Base-by-base conservation (phyloP, 2,329 filamentous ascomycete species). In the Grosmannia huntii region DNA sequence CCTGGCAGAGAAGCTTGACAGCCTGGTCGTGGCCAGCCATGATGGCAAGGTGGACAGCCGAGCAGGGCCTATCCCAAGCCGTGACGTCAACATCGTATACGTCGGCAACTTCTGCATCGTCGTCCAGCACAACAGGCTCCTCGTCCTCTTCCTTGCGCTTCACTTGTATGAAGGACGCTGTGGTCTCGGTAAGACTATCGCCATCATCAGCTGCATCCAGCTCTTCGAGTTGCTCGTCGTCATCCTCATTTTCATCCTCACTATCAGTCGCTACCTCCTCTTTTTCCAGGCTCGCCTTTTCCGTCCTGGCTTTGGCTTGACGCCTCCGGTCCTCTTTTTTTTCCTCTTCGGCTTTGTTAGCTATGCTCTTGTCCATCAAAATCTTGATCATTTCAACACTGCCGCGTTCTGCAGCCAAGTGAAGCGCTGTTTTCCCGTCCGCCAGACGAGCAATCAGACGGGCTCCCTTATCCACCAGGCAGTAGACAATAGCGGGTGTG, bases 381-480 rank as follows among this genome's bases (percentile, higher is more conserved):
- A 84, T 81, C 61, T 79, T 84, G 62, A 94, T 77, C 62, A 94
- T 91, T 21, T 85, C 81, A 1, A 73, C 67, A 62, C 83, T 73
- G 0, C 90, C 90, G 25, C 85, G 79, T 51, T 83, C 79, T 21
- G 88, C 87, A 21, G 89, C 89, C 33, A 95, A 74, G 69, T 95
- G 90, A n/a, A 95, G 76, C 10, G 89, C 86, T 2, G 89, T 95
- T 63, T 82, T 81, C 4, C 90, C 90, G 68, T 94, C 90, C 0
- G 86, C 87, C 46, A 95, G 69, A 55, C 90, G 82, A 55, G 88
- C 79, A 27, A 90, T 81, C 27, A 95, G 72, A 19, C 89, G 81
- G 38, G 88, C 85, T 3, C 86, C 87, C 59, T 83, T 76, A 61
- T 90, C 79, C 28, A 95, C 81, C 1, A 95, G 76, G 53, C 75